A percentile compares a stretch with the other conserved stretches of the same genome.
Evolutionary conservation across 2,329 filamentous ascomycete species (phyloP).

Genomic region (Fusarium torreyae): DNA sequence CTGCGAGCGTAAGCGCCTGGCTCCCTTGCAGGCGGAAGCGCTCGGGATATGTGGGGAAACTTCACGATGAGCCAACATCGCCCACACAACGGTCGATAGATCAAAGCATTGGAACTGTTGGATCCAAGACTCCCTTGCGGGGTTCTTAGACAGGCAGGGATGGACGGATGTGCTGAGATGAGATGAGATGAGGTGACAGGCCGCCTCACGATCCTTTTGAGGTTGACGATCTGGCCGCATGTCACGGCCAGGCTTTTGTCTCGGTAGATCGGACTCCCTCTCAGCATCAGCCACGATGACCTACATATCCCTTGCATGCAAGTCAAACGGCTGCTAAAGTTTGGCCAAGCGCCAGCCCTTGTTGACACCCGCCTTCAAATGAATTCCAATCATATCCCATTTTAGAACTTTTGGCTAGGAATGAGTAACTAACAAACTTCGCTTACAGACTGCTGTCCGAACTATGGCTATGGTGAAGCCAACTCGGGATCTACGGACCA

Average conservation of each 20-base stretch:
- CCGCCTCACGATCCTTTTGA: slow-evolving; percentile 34
- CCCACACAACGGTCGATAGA: slow-evolving; percentile 35
- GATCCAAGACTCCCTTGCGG: slow-evolving; percentile 35
- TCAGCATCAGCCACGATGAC: slow-evolving; percentile 39
- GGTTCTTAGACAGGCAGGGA: slow-evolving; percentile 25
- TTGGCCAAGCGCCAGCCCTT: slow-evolving; percentile 36
- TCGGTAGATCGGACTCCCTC: slow-evolving; percentile 38
- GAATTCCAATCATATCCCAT: slow-evolving; percentile 7
- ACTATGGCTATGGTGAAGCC: slow-evolving; percentile 81
- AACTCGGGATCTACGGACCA: slow-evolving; percentile 84
- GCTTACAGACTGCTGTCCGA: slow-evolving; percentile 73
- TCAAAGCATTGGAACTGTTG: slow-evolving; percentile 33
- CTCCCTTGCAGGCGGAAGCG: slow-evolving; percentile 47
- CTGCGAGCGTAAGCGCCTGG: slow-evolving; percentile 47
- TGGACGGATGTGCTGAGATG: slow-evolving; percentile 27
- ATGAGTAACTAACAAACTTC: slow-evolving; percentile 40
- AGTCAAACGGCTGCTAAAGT: slow-evolving; percentile 35
- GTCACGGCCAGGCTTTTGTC: slow-evolving; percentile 33
- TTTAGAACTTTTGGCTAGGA: slow-evolving; percentile 34
- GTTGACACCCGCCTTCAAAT: slow-evolving; percentile 26
- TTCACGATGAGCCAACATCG: slow-evolving; percentile 38
- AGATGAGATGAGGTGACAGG: slow-evolving; percentile 23
- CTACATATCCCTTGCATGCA: slow-evolving; percentile 44
- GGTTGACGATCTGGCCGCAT: slow-evolving; percentile 41
- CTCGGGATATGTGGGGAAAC: slow-evolving; percentile 43